Evolutionary conservation across 2,329 filamentous ascomycete genomes (phyloP).

Genomic region (Fusarium sublunatum): DNA sequence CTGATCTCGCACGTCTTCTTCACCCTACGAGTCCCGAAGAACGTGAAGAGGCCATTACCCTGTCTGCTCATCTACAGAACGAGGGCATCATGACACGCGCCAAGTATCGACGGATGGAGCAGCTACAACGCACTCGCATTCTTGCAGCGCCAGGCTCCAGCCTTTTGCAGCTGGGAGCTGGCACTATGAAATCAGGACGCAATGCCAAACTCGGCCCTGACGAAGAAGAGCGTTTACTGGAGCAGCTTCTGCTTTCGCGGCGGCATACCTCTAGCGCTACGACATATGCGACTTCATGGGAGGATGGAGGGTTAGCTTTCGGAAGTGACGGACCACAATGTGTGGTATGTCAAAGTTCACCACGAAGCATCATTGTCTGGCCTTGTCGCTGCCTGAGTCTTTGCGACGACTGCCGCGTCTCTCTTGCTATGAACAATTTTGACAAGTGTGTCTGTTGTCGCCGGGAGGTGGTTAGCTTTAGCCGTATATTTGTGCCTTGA

Average conservation of each 20-base stretch:
- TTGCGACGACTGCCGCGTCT: conserved; percentile 94
- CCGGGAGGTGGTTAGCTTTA: conserved; percentile 88
- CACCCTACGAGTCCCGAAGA: conserved; percentile 83
- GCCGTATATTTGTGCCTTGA: conserved; percentile 85
- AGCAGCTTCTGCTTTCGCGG: conserved; percentile 68
- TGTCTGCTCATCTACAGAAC: conserved; percentile 82
- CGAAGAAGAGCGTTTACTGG: conserved; percentile 70
- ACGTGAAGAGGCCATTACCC: conserved; percentile 80
- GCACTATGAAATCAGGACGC: conserved; percentile 30
- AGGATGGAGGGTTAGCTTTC: conserved; percentile 77
- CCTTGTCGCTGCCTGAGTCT: conserved; percentile 94
- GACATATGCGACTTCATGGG: conserved; percentile 63
- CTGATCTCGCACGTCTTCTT: conserved; percentile 81
- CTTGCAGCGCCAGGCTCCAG: conserved; percentile 50
- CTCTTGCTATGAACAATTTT: conserved; percentile 96
- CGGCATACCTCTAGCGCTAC: conserved; percentile 48
- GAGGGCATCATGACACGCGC: conserved; percentile 83
- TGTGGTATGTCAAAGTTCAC: conserved; percentile 90
- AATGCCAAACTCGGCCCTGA: conserved; percentile 61
- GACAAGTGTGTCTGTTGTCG: conserved; percentile 96
- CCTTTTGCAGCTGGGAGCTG: conserved; percentile 28
- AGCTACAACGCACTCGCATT: conserved; percentile 76
- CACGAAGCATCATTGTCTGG: conserved; percentile 92
- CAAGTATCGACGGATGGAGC: conserved; percentile 74
- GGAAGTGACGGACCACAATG: conserved; percentile 81